Base-by-base conservation (phyloP, 2,329 filamentous ascomycete genomes). In the Aspergillus fructus region DNA sequence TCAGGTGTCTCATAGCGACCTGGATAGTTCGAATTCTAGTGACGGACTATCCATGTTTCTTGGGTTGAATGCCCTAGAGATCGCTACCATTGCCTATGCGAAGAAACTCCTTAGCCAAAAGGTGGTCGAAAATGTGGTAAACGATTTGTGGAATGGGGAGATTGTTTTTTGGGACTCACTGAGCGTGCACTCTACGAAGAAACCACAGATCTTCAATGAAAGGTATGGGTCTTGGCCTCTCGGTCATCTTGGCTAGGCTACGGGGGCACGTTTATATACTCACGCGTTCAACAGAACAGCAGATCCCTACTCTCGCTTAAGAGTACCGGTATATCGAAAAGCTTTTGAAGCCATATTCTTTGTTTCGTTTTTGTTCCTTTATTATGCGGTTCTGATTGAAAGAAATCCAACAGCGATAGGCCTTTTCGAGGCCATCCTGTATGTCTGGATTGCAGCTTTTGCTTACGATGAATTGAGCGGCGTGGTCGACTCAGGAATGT, bases 391-490 rank as follows among this genome's bases (percentile, higher is more conserved):
- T 0, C 81, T 96, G 33, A 83, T 96, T 46, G 85, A 91, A 64
- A 82, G 90, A 59, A 85, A 89, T 62, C 82, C 86, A 8, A 79
- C 81, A 17, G 78, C 80, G 27, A 85, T 96, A 53, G 91, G 89
- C 0, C 69, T 79, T 0, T 78, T 87, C 17, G 92, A 97, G 71
- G 76, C 88, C 2, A 69, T 90, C 15, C 82, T 97, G 42, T 94
- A 93, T 70, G 74, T 96, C 50, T 96, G 91, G 89, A 88, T 96
- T 64, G 86, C 87, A 4, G 89, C 91, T 7, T 96, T 96, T 76
- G 86, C 89, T 40, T 96, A 94, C 68, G 92, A 96, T 64, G 92
- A 93, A 74, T 79, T 94, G 56, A 89, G 89, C 66, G 91, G 96
- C 66, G 91, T 91, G 77, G 83, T 86, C 52, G 91, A 97, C 76